A percentile compares a stretch with the other conserved stretches of the same genome.
Conservation (phyloP, 257 asterid species). For the Orobanche coerulescens region DNA sequence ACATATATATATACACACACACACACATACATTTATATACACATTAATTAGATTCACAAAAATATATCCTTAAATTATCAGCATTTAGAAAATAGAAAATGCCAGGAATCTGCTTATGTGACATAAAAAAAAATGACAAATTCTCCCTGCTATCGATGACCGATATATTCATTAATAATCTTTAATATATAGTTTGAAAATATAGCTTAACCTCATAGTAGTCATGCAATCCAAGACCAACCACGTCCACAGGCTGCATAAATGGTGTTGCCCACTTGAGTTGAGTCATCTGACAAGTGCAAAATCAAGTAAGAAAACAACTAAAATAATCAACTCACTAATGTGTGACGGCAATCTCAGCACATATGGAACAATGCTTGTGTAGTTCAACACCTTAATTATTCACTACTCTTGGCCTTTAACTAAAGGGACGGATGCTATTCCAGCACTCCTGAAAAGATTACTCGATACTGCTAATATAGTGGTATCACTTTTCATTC, state of each 20-base stretch:
- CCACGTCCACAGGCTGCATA: slow-evolving; percentile 91
- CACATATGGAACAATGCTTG: slow-evolving; percentile 12
- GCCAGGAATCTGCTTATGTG: background rate
- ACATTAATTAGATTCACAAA: slow-evolving; percentile 2
- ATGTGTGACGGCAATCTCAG: background rate
- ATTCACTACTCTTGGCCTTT: background rate
- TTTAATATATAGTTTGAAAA: background rate
- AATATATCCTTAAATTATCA: slow-evolving; percentile 4
- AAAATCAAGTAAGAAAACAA: slow-evolving; percentile 10
- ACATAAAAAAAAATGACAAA: slow-evolving; percentile 5
- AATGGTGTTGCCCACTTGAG: slow-evolving; percentile 91
- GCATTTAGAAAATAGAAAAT: background rate
- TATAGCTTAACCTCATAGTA: slow-evolving; percentile 28
- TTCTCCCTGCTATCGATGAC: no score
- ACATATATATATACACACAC: no score
- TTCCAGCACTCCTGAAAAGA: background rate
- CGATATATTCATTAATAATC: background rate
- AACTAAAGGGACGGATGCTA: background rate
- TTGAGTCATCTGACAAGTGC: slow-evolving; percentile 56
- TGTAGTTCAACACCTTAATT: background rate
- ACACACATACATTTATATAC: slow-evolving; percentile 38
- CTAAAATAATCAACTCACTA: background rate
- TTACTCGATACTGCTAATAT: background rate
- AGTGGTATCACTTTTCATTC: no score
- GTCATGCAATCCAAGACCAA: slow-evolving; percentile 77